Percentiles rank a stretch among this genome's conserved stretches.
These are phyloP conservation scores for Blastocystis sp. DNA, from an alignment of 352 stramenopile genomes.

Conservation along the genomic window DNA sequence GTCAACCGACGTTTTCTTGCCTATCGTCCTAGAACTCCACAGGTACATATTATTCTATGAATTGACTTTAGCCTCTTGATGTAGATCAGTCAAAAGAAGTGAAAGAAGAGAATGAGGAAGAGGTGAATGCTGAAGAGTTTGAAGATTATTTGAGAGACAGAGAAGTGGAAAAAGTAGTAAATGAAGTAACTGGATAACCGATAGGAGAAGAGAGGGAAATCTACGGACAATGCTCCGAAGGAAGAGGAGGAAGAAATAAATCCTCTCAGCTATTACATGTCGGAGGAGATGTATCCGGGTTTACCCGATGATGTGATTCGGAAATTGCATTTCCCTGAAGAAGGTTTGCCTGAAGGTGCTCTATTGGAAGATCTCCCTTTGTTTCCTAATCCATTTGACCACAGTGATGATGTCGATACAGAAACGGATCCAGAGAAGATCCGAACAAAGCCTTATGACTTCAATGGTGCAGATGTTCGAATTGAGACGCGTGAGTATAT, in stretches of 20 bases:
- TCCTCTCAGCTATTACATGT: slow-evolving; percentile 19
- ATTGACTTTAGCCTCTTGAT: too few species aligned
- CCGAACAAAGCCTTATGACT: slow-evolving; percentile 40
- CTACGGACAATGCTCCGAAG: background rate
- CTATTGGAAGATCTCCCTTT: slow-evolving; percentile 43
- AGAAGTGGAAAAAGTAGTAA: background rate
- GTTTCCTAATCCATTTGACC: slow-evolving; percentile 50
- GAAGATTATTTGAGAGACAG: background rate
- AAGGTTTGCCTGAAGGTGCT: background rate
- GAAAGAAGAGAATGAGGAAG: background rate
- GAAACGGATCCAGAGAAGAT: slow-evolving; percentile 33
- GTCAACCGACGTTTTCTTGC: background rate
- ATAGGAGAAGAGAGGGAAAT: background rate
- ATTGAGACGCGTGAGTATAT: slow-evolving; percentile 15
- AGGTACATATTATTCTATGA: background rate
- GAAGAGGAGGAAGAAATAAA: background rate
- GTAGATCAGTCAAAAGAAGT: background rate
- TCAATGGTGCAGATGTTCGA: background rate
- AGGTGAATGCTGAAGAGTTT: background rate
- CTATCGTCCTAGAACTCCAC: background rate
- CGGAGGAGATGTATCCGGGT: slow-evolving; percentile 32
- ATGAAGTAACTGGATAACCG: background rate
- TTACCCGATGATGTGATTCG: slow-evolving; percentile 28
- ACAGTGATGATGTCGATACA: slow-evolving; percentile 34
- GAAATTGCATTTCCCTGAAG: slow-evolving; percentile 4